A percentile compares a stretch with the other conserved stretches of the same genome.
These are phyloP conservation scores for Rhizopogon roseolus DNA, from an alignment of 768 basidiomycete species.

Conservation along the genomic window DNA sequence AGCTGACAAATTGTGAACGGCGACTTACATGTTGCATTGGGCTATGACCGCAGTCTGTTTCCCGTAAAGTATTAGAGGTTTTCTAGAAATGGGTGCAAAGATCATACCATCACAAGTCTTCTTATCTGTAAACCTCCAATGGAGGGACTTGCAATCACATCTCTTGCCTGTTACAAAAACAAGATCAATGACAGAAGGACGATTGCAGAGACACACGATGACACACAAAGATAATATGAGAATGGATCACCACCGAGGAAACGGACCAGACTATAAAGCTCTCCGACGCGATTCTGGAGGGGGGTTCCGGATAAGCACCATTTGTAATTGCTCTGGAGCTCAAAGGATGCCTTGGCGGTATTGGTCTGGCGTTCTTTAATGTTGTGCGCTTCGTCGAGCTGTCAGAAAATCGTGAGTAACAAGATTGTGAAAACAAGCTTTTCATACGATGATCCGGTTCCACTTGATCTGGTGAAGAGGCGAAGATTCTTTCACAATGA, in stretches of 20 bases:
- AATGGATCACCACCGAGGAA: slow-evolving; percentile 94
- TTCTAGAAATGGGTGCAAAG: neutral
- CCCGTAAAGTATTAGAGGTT: neutral
- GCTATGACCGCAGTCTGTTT: slow-evolving; percentile 72
- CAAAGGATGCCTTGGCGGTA: slow-evolving; percentile 96
- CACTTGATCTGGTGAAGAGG: slow-evolving; percentile 82
- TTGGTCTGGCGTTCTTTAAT: slow-evolving; percentile 95
- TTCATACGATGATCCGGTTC: slow-evolving; percentile 70
- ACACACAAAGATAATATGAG: slow-evolving; percentile 85
- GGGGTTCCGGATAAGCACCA: slow-evolving; percentile 99
- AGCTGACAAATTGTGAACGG: neutral
- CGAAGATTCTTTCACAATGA: slow-evolving; percentile 82
- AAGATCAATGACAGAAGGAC: neutral
- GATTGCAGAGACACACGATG: neutral
- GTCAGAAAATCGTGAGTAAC: neutral
- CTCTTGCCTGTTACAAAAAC: slow-evolving; percentile 56
- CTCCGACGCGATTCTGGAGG: slow-evolving; percentile 97
- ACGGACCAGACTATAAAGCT: slow-evolving; percentile 89
- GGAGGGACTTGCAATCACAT: slow-evolving; percentile 91
- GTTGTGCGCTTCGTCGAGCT: slow-evolving; percentile 96
- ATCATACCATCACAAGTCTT: slow-evolving; percentile 72
- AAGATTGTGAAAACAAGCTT: neutral
- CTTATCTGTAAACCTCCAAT: slow-evolving; percentile 90
- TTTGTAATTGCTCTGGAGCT: slow-evolving; percentile 69
- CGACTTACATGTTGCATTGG: slow-evolving; percentile 76